Conservation (phyloP, 352 stramenopile genomes). For the Blastocystis sp. region DNA sequence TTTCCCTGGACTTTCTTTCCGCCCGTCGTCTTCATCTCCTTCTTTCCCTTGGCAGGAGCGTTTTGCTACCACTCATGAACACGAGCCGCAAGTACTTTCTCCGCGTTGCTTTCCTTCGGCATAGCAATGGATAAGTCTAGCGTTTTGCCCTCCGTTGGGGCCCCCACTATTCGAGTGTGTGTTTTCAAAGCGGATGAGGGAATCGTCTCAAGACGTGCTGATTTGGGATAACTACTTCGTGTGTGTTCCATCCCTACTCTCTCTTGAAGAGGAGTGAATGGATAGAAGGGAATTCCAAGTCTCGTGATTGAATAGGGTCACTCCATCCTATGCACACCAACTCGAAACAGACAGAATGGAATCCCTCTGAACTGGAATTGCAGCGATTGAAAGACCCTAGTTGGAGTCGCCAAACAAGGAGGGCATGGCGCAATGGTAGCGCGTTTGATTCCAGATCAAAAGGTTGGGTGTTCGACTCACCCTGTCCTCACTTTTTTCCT, state of each 20-base stretch:
- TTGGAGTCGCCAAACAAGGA: neutral
- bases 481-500: slow-evolving; percentile 56
- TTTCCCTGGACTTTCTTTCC: neutral
- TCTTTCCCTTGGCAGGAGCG: neutral
- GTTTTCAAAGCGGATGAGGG: too few relatives aligned
- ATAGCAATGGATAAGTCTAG: slow-evolving; percentile 41
- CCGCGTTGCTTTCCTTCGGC: slow-evolving; percentile 24
- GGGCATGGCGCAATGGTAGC: slow-evolving; percentile 64
- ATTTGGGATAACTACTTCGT: too few relatives aligned
- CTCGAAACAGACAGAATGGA: neutral
- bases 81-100: neutral
- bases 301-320: too few relatives aligned
- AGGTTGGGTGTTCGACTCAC: slow-evolving; percentile 66
- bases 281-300: too few relatives aligned
- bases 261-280: too few relatives aligned
- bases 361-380: neutral
- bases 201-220: too few relatives aligned
- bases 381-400: too few relatives aligned
- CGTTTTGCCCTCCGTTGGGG: neutral
- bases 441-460: slow-evolving; percentile 68
- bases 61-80: neutral
- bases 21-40: neutral
- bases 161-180: neutral
- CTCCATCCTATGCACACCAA: too few relatives aligned
- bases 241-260: too few relatives aligned